Evolutionary conservation across 2,329 filamentous ascomycete species (phyloP).

Genomic region (Verticillium klebahnii): DNA sequence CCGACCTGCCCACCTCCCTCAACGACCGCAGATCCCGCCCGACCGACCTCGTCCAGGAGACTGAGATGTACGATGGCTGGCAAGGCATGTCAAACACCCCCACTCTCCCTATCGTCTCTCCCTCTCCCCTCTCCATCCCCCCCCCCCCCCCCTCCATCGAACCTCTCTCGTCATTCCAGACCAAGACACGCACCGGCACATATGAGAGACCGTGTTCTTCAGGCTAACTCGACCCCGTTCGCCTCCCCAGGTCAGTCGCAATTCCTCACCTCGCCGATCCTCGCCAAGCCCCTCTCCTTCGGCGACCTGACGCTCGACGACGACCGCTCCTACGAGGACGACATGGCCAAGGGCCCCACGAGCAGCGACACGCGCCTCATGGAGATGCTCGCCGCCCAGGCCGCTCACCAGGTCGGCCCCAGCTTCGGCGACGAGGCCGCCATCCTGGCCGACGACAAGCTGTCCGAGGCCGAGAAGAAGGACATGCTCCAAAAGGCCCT

Average conservation of each 20-base stretch:
- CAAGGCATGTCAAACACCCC: conserved; percentile 57
- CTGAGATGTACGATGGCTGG: conserved; percentile 98
- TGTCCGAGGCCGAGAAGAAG: conserved; percentile 73
- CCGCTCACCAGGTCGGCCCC: conserved; percentile 72
- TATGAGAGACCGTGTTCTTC: background rate
- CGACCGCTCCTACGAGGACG: conserved; percentile 64
- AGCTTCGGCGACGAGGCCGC: conserved; percentile 75
- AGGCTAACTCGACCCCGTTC: background rate
- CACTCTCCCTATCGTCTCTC: conserved; percentile 9
- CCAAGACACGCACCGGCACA: background rate
- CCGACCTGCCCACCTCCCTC: conserved; percentile 84
- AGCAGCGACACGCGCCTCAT: conserved; percentile 86
- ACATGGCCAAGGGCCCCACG: conserved; percentile 45
- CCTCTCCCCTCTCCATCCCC: background rate
- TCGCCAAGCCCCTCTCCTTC: conserved; percentile 81
- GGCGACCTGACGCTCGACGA: conserved; percentile 78
- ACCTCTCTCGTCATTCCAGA: background rate
- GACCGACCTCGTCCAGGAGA: conserved; percentile 68
- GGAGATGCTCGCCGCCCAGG: conserved; percentile 93
- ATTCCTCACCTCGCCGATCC: conserved; percentile 81
- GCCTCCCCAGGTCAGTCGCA: conserved; percentile 75
- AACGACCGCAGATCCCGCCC: conserved; percentile 76
- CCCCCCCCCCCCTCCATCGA: background rate
- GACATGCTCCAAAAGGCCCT: conserved; percentile 80
- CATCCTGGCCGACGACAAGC: conserved; percentile 67